phyloP scores from a whole-genome alignment of 2,329 filamentous ascomycete species.

The Fusarium sp. region DNA sequence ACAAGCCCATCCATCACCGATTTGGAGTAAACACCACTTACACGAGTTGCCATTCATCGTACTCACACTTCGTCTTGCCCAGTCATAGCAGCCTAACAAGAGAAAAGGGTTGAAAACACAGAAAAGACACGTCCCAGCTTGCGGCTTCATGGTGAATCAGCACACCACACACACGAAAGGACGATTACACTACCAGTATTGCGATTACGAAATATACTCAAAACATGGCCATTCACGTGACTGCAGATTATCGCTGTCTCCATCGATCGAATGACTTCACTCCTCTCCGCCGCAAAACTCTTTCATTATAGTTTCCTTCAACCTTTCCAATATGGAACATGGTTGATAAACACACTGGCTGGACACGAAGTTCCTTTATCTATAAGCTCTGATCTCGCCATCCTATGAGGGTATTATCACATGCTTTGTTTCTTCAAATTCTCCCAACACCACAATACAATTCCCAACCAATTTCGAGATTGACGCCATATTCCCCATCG shows the following conservation, averaged over 20 bases:
- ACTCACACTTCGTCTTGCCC: neutral
- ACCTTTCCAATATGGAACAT: neutral
- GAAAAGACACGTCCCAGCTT: too few species aligned
- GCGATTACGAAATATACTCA: neutral
- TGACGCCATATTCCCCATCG: neutral
- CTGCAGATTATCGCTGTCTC: neutral
- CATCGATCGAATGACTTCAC: slow-evolving; percentile 21
- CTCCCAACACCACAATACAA: slow-evolving; percentile 3
- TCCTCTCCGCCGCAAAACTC: slow-evolving; percentile 11
- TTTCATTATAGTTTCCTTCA: neutral
- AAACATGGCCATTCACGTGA: slow-evolving; percentile 16
- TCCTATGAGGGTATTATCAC: neutral
- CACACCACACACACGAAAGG: neutral
- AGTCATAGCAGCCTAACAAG: neutral
- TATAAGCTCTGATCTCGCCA: neutral
- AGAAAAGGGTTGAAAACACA: neutral
- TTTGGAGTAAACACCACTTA: neutral
- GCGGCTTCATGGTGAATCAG: neutral
- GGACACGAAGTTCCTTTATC: neutral
- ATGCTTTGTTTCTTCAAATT: neutral
- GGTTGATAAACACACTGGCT: neutral
- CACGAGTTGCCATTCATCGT: neutral
- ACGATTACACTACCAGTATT: neutral
- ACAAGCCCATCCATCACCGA: neutral
- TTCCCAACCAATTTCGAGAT: neutral